phyloP scores from a whole-genome alignment of 306 rosid species.

The Vigna reflexopilosa region DNA sequence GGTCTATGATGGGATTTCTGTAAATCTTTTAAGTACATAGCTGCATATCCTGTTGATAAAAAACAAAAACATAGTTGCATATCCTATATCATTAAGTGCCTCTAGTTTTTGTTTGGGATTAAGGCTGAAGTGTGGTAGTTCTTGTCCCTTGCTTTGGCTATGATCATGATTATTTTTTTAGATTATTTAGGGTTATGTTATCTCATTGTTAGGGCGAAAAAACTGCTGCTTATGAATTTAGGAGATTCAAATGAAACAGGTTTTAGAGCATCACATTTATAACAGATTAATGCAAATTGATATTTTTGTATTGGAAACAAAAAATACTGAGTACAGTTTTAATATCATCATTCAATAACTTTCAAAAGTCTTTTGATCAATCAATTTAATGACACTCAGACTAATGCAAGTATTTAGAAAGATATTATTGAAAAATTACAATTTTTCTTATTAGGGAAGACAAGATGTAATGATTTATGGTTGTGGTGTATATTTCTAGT shows the following conservation, averaged over 20 bases:
- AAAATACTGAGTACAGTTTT: neutral
- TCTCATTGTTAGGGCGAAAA: slow-evolving; percentile 14
- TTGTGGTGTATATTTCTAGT: neutral
- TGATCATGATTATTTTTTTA: neutral
- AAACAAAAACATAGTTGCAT: neutral
- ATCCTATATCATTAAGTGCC: neutral
- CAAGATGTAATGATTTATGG: slow-evolving; percentile 4
- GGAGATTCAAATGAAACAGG: slow-evolving; percentile 23
- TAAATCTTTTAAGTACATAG: neutral
- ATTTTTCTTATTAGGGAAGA: slow-evolving; percentile 16
- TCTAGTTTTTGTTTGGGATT: neutral
- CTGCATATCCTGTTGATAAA: neutral
- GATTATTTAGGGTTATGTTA: neutral
- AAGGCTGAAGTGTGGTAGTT: slow-evolving; percentile 10
- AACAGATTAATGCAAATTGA: slow-evolving; percentile 4
- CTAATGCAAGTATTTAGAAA: slow-evolving; percentile 3
- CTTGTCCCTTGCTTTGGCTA: neutral
- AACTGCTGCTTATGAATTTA: slow-evolving; percentile 24
- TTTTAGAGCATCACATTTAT: neutral
- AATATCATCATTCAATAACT: slow-evolving; percentile 33
- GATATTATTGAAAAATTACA: neutral
- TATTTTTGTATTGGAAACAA: slow-evolving; percentile 9
- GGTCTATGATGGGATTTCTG: neutral
- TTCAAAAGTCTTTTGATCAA: neutral
- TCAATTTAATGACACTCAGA: neutral